A percentile compares a stretch with the other conserved stretches of the same genome.
Conservation (phyloP, 2,329 filamentous ascomycete species). For the Sclerotinia trifoliorum region DNA sequence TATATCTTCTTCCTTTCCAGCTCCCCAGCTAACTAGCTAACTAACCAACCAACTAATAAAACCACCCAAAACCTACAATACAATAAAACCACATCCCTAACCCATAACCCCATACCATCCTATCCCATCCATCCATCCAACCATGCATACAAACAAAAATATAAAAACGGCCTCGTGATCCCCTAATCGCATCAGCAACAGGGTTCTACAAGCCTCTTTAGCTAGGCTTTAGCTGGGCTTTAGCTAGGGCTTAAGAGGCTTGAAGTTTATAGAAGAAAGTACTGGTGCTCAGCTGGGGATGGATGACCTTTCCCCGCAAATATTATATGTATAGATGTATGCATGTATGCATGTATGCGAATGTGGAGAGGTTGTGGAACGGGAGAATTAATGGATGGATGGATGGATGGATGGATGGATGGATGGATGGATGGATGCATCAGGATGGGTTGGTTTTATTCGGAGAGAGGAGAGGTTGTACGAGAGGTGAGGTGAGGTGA, state of each 20-base stretch:
- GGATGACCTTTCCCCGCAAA: conserved; percentile 6
- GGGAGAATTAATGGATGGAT: background rate
- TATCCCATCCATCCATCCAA: too few species aligned
- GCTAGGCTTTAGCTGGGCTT: background rate
- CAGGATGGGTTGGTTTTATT: too few species aligned
- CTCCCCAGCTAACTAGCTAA: too few species aligned
- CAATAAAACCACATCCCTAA: too few species aligned
- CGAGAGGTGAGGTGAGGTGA: conserved; percentile 2
- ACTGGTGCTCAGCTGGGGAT: background rate
- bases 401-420: background rate
- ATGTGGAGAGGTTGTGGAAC: background rate
- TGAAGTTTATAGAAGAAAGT: background rate
- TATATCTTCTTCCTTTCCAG: too few species aligned
- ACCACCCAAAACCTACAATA: too few species aligned
- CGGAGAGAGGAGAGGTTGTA: background rate
- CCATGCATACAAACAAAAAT: too few species aligned
- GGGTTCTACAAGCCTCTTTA: background rate
- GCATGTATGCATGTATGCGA: background rate
- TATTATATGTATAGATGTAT: too few species aligned
- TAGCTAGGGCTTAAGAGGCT: too few species aligned
- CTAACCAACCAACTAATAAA: too few species aligned
- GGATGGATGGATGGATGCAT: background rate
- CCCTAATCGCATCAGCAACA: background rate
- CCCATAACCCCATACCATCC: too few species aligned
- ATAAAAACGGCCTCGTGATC: too few species aligned